These are phyloP conservation scores for Dendrothele bispora DNA, from an alignment of 768 basidiomycete species.

Conservation along the genomic window DNA sequence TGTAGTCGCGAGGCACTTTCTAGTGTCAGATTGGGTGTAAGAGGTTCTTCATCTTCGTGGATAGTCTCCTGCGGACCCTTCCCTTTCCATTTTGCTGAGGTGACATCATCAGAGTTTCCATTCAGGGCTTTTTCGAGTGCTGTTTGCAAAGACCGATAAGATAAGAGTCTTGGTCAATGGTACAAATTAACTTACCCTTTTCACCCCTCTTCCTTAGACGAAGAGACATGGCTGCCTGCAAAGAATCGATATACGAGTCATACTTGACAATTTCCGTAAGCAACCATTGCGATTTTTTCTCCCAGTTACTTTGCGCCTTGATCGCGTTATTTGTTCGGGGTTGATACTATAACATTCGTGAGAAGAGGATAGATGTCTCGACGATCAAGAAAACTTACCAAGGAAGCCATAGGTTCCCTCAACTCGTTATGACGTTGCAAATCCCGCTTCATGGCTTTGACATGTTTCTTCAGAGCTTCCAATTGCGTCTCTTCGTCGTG, in stretches of 20 bases:
- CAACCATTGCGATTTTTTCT: conserved; percentile 86
- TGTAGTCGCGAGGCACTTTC: conserved; percentile 27
- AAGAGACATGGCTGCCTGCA: conserved; percentile 79
- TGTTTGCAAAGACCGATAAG: conserved; percentile 4
- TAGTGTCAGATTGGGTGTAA: conserved; percentile 21
- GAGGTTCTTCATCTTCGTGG: conserved; percentile 44
- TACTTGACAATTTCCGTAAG: conserved; percentile 95
- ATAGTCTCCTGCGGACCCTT: conserved; percentile 42
- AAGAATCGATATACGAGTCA: conserved; percentile 89
- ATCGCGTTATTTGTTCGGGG: conserved; percentile 68
- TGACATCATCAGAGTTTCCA: conserved; percentile 30
- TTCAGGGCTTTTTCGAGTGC: conserved; percentile 61
- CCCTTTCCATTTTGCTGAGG: conserved; percentile 37
- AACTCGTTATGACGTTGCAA: conserved; percentile 82
- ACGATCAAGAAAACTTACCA: conserved; percentile 49
- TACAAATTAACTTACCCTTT: conserved; percentile 45
- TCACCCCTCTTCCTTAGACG: conserved; percentile 90
- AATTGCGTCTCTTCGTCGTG: conserved; percentile 94
- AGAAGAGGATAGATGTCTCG: conserved; percentile 7
- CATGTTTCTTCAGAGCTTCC: conserved; percentile 85
- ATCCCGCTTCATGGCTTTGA: conserved; percentile 71
- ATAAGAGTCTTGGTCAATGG: not conserved
- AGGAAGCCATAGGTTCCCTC: conserved; percentile 74
- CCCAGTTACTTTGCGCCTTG: conserved; percentile 90
- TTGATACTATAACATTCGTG: conserved; percentile 60